Percentiles rank a stretch among this genome's conserved stretches.
Conservation (phyloP, 345 rosid genomes). For the Heritiera fomes region DNA sequence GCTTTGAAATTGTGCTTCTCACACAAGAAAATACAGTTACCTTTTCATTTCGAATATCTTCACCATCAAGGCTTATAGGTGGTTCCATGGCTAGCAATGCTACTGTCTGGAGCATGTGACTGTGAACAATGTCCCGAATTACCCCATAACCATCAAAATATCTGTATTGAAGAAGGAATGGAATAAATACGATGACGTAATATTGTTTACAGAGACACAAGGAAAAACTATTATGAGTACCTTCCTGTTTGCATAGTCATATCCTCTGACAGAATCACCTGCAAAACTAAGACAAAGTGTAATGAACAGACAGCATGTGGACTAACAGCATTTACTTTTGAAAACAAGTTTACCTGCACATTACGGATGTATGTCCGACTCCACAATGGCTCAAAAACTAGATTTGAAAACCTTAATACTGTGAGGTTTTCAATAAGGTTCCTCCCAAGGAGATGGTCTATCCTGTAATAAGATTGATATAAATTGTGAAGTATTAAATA, state of each 20-base stretch:
- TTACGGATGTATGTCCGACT: slow-evolving; percentile 61
- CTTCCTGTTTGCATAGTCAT: slow-evolving; percentile 43
- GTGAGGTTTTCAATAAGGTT: slow-evolving; percentile 78
- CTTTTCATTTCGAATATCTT: slow-evolving; percentile 83
- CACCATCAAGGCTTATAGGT: slow-evolving; percentile 76
- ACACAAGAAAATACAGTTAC: slow-evolving; percentile 27
- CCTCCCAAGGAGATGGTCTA: slow-evolving; percentile 74
- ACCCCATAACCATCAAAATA: slow-evolving; percentile 83
- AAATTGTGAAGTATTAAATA: slow-evolving; percentile 16
- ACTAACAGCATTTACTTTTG: neutral
- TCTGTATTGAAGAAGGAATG: slow-evolving; percentile 33
- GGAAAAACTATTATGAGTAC: slow-evolving; percentile 29
- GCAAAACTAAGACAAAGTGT: slow-evolving; percentile 29
- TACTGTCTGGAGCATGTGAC: slow-evolving; percentile 74
- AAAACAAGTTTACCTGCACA: slow-evolving; percentile 49
- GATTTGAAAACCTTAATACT: slow-evolving; percentile 69
- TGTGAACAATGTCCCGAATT: slow-evolving; percentile 63
- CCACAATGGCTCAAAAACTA: slow-evolving; percentile 82
- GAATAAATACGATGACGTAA: slow-evolving; percentile 9
- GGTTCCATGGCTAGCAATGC: slow-evolving; percentile 88
- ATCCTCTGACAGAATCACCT: slow-evolving; percentile 72
- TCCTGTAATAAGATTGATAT: slow-evolving; percentile 45
- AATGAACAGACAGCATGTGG: slow-evolving; percentile 14
- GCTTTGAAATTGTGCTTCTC: neutral
- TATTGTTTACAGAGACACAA: neutral